Percentiles rank a stretch among this genome's conserved stretches.
Conservation (phyloP, 345 rosid species). For the Pistacia atlantica region DNA sequence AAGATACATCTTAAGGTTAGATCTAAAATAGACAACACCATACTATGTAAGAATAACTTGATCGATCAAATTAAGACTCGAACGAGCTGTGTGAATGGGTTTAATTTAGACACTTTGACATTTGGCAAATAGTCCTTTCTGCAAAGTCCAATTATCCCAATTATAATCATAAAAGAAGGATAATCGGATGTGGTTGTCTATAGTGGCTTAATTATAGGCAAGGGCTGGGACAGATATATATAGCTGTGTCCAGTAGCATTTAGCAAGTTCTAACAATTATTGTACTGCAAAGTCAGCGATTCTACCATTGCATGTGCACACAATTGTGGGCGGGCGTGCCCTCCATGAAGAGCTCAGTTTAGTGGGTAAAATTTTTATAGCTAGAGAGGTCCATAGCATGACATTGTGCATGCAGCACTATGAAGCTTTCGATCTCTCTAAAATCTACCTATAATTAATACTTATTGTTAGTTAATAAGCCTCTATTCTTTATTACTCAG, state of each 20-base stretch:
- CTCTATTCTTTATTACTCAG: too few relatives aligned
- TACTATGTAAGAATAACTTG: too few relatives aligned
- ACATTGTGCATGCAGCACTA: not conserved
- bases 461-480: too few relatives aligned
- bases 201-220: not conserved
- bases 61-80: too few relatives aligned
- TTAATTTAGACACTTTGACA: not conserved
- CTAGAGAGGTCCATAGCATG: slow-evolving; percentile 4
- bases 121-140: not conserved
- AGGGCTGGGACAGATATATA: not conserved
- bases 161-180: not conserved
- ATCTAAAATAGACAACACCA: too few relatives aligned
- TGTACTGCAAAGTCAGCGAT: not conserved
- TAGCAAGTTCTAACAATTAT: slow-evolving; percentile 4
- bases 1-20: too few relatives aligned
- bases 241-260: slow-evolving; percentile 8
- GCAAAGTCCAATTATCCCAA: not conserved
- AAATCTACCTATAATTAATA: too few relatives aligned
- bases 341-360: not conserved
- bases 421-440: too few relatives aligned
- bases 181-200: not conserved
- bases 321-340: not conserved
- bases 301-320: not conserved
- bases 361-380: not conserved
- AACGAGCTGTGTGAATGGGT: not conserved